phyloP scores from a whole-genome alignment of 169 alveolate species.

The Theileria annulata region DNA sequence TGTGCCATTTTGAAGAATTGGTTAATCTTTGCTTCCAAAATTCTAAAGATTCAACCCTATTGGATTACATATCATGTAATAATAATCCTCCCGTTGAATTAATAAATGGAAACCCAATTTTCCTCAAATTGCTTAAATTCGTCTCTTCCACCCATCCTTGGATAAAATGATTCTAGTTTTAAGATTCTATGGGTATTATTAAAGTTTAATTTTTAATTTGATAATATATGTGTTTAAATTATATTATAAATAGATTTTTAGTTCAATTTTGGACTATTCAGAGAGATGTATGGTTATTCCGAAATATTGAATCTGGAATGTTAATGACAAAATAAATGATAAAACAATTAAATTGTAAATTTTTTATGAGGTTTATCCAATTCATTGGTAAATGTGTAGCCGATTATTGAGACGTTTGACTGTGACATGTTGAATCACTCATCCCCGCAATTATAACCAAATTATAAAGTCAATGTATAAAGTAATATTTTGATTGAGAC shows the following conservation, averaged over 20 bases:
- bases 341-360: no score
- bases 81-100: neutral
- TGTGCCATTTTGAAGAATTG: slow-evolving; percentile 10
- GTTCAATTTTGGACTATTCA: neutral
- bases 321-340: no score
- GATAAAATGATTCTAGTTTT: neutral
- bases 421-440: slow-evolving; percentile 16
- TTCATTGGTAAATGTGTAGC: neutral
- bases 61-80: neutral
- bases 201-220: neutral
- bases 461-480: neutral
- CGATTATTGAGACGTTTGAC: neutral
- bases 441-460: slow-evolving; percentile 17
- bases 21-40: neutral
- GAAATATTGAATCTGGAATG: no score
- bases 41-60: neutral
- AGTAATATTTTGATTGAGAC: slow-evolving; percentile 17
- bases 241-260: no score
- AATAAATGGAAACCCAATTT: neutral
- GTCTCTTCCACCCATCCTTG: slow-evolving; percentile 6
- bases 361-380: neutral
- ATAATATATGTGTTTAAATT: no score
- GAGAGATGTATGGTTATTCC: neutral
- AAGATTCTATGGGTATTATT: neutral
- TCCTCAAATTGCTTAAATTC: slow-evolving; percentile 15